phyloP scores from a whole-genome alignment of 1,284 basidiomycete species.

The Thecaphora frezii region DNA sequence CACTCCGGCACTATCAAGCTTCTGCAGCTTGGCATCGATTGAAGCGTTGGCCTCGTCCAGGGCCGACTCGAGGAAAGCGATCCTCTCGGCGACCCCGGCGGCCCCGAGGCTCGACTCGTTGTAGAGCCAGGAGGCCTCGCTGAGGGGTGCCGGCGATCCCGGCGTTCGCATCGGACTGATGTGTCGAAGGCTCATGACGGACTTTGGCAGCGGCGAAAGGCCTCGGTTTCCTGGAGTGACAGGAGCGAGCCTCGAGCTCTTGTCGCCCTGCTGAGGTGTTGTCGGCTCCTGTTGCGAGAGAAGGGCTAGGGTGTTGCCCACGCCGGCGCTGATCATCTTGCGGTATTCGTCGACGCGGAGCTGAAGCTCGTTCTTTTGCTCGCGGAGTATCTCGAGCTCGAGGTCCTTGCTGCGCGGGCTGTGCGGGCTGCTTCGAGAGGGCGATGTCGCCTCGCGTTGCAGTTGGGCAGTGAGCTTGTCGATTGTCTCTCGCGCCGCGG shows the following conservation, averaged over 20 bases:
- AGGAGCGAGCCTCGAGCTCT: slow-evolving; percentile 6
- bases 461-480: not conserved
- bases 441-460: not conserved
- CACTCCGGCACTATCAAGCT: slow-evolving; percentile 35
- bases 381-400: slow-evolving; percentile 15
- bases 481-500: not conserved
- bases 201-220: slow-evolving; percentile 30
- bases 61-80: slow-evolving; percentile 30
- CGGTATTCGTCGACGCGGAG: slow-evolving; percentile 32
- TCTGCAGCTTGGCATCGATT: slow-evolving; percentile 42
- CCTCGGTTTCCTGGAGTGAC: slow-evolving; percentile 17
- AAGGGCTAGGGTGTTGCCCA: slow-evolving; percentile 25
- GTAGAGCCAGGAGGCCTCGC: slow-evolving; percentile 40
- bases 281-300: slow-evolving; percentile 8
- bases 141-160: slow-evolving; percentile 29
- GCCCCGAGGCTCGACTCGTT: slow-evolving; percentile 45
- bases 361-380: slow-evolving; percentile 28
- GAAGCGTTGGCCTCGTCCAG: slow-evolving; percentile 41
- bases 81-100: slow-evolving; percentile 23
- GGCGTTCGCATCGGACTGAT: slow-evolving; percentile 31
- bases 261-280: not conserved
- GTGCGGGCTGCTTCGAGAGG: not conserved
- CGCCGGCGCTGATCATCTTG: slow-evolving; percentile 32
- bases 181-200: slow-evolving; percentile 29
- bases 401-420: slow-evolving; percentile 11